Conservation (phyloP, 1,284 basidiomycete genomes). For the Anthracocystis setariae region DNA sequence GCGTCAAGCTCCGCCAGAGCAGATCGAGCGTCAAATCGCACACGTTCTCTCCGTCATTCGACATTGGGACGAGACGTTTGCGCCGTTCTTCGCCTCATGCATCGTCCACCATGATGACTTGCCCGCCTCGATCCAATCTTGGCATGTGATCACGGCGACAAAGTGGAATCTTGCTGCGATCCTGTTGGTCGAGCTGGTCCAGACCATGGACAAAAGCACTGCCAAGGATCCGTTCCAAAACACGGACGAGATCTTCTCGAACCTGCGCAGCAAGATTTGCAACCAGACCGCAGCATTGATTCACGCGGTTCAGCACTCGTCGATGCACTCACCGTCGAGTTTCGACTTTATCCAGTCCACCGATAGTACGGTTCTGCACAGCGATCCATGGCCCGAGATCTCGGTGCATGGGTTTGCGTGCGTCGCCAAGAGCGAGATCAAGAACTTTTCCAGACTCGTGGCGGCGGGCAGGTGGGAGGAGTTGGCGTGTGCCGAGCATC, state of each 20-base stretch:
- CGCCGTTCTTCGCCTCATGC: conserved; percentile 35
- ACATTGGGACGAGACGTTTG: conserved; percentile 40
- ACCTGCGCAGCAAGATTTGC: conserved; percentile 24
- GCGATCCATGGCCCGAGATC: conserved; percentile 45
- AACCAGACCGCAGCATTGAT: conserved; percentile 40
- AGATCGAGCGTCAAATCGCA: conserved; percentile 35
- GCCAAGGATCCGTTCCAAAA: conserved; percentile 21
- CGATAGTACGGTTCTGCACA: conserved; percentile 30
- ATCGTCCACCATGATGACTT: conserved; percentile 23
- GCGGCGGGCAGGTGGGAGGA: conserved; percentile 21
- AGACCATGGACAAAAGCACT: conserved; percentile 24
- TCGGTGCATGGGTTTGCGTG: conserved; percentile 24
- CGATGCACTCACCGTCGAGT: conserved; percentile 1
- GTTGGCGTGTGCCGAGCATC: conserved; percentile 18
- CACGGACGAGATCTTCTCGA: conserved; percentile 23
- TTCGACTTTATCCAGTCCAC: conserved; percentile 34
- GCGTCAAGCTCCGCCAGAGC: conserved; percentile 27
- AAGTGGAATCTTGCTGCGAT: conserved; percentile 43
- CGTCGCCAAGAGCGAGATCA: conserved; percentile 41
- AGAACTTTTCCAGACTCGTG: conserved; percentile 9
- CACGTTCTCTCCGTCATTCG: conserved; percentile 28
- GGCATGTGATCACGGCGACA: conserved; percentile 36
- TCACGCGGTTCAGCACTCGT: conserved; percentile 35
- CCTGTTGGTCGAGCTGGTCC: conserved; percentile 35
- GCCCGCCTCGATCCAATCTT: conserved; percentile 30